These are phyloP conservation scores for Debaryomycetaceae sp. DNA, from an alignment of 1,139 yeast genomes.

Conservation along the genomic window DNA sequence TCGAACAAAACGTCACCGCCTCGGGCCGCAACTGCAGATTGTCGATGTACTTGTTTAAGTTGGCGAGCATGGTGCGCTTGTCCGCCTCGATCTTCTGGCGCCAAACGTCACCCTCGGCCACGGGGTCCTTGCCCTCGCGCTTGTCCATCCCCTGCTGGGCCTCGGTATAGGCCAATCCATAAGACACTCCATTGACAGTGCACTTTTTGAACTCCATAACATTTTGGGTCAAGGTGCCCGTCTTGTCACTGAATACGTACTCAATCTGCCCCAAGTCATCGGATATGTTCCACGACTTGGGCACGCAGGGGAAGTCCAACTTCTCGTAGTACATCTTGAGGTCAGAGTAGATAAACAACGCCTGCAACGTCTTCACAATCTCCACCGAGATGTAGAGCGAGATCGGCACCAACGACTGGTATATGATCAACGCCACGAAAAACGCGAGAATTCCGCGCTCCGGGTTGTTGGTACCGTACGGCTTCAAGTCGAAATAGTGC, in stretches of 20 bases:
- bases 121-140: constrained; percentile 78
- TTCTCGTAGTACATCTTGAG: constrained; percentile 78
- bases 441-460: constrained; percentile 80
- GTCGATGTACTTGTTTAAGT: constrained; percentile 40
- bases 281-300: constrained; percentile 94
- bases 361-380: constrained; percentile 90
- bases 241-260: constrained; percentile 91
- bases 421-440: constrained; percentile 83
- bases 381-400: constrained; percentile 93
- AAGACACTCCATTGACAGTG: constrained; percentile 79
- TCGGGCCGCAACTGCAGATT: constrained; percentile 62
- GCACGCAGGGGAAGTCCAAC: constrained; percentile 91
- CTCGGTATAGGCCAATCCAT: constrained; percentile 94
- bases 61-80: constrained; percentile 58
- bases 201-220: constrained; percentile 96
- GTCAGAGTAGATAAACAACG: constrained; percentile 88
- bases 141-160: constrained; percentile 91
- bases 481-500: constrained; percentile 58
- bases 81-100: constrained; percentile 58
- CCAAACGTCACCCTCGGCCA: constrained; percentile 64
- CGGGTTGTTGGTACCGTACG: constrained; percentile 53
- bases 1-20: constrained; percentile 74
- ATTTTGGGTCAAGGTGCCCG: constrained; percentile 95
- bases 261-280: constrained; percentile 97
- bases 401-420: constrained; percentile 90